Percentiles rank a stretch among this genome's conserved stretches.
These are phyloP conservation scores for Tolypocladium ovalisporum DNA, from an alignment of 2,329 filamentous ascomycete species.

Conservation along the genomic window DNA sequence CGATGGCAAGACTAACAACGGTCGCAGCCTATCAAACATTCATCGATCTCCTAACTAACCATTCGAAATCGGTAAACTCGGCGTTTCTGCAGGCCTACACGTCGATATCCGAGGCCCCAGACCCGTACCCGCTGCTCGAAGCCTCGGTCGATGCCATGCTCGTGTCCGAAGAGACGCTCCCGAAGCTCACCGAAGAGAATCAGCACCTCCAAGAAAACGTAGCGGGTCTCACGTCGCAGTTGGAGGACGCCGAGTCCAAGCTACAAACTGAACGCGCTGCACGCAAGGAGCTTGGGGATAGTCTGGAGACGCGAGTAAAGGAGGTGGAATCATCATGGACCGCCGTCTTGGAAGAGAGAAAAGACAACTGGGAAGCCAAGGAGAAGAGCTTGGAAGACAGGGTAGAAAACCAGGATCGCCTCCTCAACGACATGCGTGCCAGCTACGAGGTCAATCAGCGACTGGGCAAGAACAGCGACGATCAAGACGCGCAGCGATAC, in stretches of 20 bases:
- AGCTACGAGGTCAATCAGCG: constrained; percentile 95
- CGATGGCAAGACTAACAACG: constrained; percentile 7
- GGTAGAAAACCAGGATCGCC: constrained; percentile 81
- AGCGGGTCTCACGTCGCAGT: constrained; percentile 60
- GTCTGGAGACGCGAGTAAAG: constrained; percentile 69
- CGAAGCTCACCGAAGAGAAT: constrained; percentile 82
- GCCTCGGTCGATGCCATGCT: constrained; percentile 92
- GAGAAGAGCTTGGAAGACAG: constrained; percentile 89
- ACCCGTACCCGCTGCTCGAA: constrained; percentile 92
- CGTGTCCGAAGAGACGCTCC: constrained; percentile 82
- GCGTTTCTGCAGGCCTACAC: constrained; percentile 91
- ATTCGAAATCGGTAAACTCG: constrained; percentile 88
- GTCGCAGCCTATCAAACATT: constrained; percentile 82
- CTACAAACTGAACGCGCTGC: constrained; percentile 68
- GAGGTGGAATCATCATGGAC: constrained; percentile 86
- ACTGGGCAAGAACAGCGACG: constrained; percentile 61
- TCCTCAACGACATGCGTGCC: constrained; percentile 90
- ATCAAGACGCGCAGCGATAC: constrained; percentile 43
- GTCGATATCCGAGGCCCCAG: constrained; percentile 85
- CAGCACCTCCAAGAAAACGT: constrained; percentile 74
- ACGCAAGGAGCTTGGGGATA: constrained; percentile 65
- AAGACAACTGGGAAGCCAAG: constrained; percentile 92
- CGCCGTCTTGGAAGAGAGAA: constrained; percentile 83
- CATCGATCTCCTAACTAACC: constrained; percentile 91
- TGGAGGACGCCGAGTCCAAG: constrained; percentile 72